Conservation (phyloP, 495 filamentous ascomycete species). For the Daldinia decipiens region DNA sequence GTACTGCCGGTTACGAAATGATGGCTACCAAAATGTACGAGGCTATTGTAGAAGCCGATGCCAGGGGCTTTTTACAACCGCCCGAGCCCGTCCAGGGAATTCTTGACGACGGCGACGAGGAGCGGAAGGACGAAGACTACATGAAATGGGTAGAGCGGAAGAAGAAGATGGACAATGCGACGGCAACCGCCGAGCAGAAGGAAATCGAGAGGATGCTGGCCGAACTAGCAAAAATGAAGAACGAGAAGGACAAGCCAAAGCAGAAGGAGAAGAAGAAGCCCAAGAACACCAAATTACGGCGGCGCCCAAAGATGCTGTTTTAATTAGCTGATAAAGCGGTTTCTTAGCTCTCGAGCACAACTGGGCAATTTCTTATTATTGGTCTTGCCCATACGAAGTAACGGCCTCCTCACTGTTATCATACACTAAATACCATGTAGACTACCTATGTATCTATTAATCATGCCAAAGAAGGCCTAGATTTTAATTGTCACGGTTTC, state of each 20-base stretch:
- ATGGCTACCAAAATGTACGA: conserved; percentile 51
- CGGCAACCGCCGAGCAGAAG: conserved; percentile 33
- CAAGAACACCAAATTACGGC: conserved; percentile 36
- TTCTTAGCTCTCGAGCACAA: conserved; percentile 29
- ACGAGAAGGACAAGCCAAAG: conserved; percentile 28
- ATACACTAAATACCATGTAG: conserved; percentile 39
- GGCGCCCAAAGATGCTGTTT: conserved; percentile 45
- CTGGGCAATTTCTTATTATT: conserved; percentile 23
- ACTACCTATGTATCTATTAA: conserved; percentile 40
- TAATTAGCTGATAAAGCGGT: conserved; percentile 33
- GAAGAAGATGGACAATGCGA: conserved; percentile 36
- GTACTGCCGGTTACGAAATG: conserved; percentile 50
- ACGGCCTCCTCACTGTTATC: conserved; percentile 35
- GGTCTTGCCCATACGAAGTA: conserved; percentile 36
- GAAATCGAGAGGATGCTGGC: conserved; percentile 46
- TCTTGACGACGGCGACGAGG: conserved; percentile 46
- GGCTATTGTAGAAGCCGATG: conserved; percentile 47
- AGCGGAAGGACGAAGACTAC: conserved; percentile 45
- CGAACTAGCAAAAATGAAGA: conserved; percentile 44
- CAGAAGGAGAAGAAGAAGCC: conserved; percentile 15
- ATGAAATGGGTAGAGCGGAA: conserved; percentile 35
- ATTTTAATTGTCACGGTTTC: conserved; percentile 13
- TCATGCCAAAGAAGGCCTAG: conserved; percentile 14
- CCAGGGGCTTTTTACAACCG: conserved; percentile 45
- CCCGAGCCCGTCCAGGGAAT: conserved; percentile 43